Conservation (phyloP, 805 yeast genomes). For the Hanseniaspora occidentalis region DNA sequence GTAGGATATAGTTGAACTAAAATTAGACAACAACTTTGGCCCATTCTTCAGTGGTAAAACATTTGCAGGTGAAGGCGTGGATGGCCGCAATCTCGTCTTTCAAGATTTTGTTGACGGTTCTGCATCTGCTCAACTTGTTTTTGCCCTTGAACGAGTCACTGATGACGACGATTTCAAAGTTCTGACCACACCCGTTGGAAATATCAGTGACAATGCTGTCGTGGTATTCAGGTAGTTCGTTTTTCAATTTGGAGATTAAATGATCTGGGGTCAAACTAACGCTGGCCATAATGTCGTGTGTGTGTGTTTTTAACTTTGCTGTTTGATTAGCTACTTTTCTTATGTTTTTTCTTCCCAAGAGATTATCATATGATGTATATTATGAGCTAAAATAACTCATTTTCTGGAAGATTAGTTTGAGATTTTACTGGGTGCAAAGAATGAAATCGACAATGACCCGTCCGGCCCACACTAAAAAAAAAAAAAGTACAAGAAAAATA, state of each 20-base stretch:
- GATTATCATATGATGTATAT: no score
- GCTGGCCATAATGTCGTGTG: not conserved
- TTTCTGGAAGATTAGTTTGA: no score
- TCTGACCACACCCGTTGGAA: conserved; percentile 95
- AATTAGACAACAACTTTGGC: conserved; percentile 19
- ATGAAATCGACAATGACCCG: no score
- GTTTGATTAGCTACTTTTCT: no score
- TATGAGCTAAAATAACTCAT: no score
- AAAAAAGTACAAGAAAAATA: not conserved
- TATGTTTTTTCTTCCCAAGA: no score
- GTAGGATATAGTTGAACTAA: not conserved
- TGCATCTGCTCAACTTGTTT: conserved; percentile 74
- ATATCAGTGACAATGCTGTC: conserved; percentile 28
- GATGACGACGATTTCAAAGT: conserved; percentile 87
- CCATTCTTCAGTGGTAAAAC: conserved; percentile 87
- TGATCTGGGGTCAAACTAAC: conserved; percentile 13
- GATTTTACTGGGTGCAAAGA: no score
- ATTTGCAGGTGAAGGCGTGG: conserved; percentile 93
- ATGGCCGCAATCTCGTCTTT: conserved; percentile 76
- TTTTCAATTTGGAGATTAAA: conserved; percentile 16
- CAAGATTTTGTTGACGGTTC: conserved; percentile 69
- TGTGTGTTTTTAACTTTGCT: not conserved
- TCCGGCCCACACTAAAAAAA: no score
- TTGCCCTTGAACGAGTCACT: conserved; percentile 59
- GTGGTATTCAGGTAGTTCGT: conserved; percentile 15